These are phyloP conservation scores for Arabidopsis lyrata DNA, from an alignment of 441 rosid genomes.

Conservation along the genomic window DNA sequence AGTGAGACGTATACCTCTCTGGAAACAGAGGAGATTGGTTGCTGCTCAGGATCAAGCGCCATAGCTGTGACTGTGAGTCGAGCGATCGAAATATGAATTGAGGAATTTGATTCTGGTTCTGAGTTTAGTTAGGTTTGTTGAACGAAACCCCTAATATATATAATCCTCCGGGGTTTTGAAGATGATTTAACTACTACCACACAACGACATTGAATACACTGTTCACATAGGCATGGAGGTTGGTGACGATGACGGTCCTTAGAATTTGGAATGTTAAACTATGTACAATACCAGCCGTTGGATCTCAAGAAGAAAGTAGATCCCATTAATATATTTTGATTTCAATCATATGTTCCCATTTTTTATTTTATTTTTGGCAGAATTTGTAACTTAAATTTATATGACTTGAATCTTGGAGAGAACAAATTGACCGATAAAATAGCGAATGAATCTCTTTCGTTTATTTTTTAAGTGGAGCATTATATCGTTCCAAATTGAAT, in stretches of 20 bases:
- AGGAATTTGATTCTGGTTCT: conserved; percentile 6
- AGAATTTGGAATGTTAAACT: neutral
- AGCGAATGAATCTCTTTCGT: too few species aligned
- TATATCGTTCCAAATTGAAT: too few species aligned
- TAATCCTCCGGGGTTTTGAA: neutral
- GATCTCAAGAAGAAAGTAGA: conserved; percentile 2
- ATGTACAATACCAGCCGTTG: conserved; percentile 27
- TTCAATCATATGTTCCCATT: neutral
- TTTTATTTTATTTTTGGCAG: neutral
- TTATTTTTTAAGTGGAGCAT: too few species aligned
- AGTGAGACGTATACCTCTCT: conserved; percentile 51
- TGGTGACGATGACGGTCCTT: conserved; percentile 28
- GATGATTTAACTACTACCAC: conserved; percentile 7
- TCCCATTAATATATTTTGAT: neutral
- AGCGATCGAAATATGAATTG: neutral
- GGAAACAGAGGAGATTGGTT: conserved; percentile 49
- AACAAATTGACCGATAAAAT: too few species aligned
- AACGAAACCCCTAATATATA: neutral
- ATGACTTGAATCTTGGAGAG: too few species aligned
- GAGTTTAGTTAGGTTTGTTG: neutral
- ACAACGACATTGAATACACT: neutral
- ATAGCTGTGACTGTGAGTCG: conserved; percentile 45
- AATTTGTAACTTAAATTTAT: too few species aligned
- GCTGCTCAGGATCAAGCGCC: conserved; percentile 68
- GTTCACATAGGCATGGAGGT: conserved; percentile 31